Evolutionary conservation across 2,329 filamentous ascomycete species (phyloP).

Genomic region (Diaporthe amygdali): DNA sequence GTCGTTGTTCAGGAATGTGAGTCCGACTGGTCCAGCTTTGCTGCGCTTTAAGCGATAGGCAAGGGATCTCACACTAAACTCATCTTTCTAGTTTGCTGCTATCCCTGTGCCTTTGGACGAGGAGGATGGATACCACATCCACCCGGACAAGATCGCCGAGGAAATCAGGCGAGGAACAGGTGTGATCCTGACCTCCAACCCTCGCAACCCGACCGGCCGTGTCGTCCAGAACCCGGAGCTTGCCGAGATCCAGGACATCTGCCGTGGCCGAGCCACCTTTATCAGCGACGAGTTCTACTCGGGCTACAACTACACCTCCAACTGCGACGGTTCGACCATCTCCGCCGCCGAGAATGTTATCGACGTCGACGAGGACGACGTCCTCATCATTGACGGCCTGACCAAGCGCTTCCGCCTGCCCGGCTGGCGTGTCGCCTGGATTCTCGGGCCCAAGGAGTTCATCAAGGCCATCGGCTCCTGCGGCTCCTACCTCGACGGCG

Average conservation of each 20-base stretch:
- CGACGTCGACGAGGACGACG: slow-evolving; percentile 88
- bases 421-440: slow-evolving; percentile 97
- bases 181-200: slow-evolving; percentile 94
- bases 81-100: slow-evolving; percentile 71
- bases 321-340: slow-evolving; percentile 90
- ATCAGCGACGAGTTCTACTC: slow-evolving; percentile 98
- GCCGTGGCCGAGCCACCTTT: slow-evolving; percentile 85
- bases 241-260: slow-evolving; percentile 90
- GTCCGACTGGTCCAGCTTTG: slow-evolving; percentile 32
- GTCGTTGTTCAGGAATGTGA: slow-evolving; percentile 86
- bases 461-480: slow-evolving; percentile 92
- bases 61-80: slow-evolving; percentile 9
- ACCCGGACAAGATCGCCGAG: slow-evolving; percentile 89
- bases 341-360: slow-evolving; percentile 88
- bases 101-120: slow-evolving; percentile 85
- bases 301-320: slow-evolving; percentile 92
- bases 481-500: slow-evolving; percentile 92
- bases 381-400: slow-evolving; percentile 92
- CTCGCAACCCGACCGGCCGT: slow-evolving; percentile 90
- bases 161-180: slow-evolving; percentile 86
- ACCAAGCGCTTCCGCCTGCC: slow-evolving; percentile 97
- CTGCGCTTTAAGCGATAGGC: neutral
- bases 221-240: slow-evolving; percentile 86
- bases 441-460: slow-evolving; percentile 94
- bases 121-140: slow-evolving; percentile 90